phyloP scores from a whole-genome alignment of 345 rosid species.

The Pistacia atlantica region DNA sequence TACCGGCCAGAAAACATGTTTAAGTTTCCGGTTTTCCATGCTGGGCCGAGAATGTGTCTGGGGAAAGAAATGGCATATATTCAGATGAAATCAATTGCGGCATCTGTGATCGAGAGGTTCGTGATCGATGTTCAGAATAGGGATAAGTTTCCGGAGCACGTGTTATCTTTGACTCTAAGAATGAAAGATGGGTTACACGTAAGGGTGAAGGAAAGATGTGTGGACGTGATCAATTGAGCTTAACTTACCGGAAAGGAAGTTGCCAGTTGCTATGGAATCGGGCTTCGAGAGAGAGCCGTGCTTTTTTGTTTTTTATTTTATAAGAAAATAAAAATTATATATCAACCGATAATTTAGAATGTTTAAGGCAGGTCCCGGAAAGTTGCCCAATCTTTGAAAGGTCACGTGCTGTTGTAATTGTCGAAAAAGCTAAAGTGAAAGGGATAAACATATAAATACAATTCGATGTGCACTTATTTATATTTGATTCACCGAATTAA shows the following conservation, averaged over 20 bases:
- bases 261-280: too few relatives aligned
- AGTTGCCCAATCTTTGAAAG: too few relatives aligned
- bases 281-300: too few relatives aligned
- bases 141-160: slow-evolving; percentile 17
- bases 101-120: slow-evolving; percentile 23
- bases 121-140: slow-evolving; percentile 17
- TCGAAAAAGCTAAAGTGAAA: too few relatives aligned
- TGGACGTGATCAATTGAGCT: background rate
- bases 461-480: too few relatives aligned
- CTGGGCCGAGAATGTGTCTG: slow-evolving; percentile 29
- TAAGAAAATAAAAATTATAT: too few relatives aligned
- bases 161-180: slow-evolving; percentile 25
- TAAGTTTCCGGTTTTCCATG: slow-evolving; percentile 22
- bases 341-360: too few relatives aligned
- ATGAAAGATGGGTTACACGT: slow-evolving; percentile 33
- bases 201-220: background rate
- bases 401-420: too few relatives aligned
- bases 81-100: slow-evolving; percentile 30
- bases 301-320: too few relatives aligned
- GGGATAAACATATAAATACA: too few relatives aligned
- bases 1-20: slow-evolving; percentile 2
- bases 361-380: too few relatives aligned
- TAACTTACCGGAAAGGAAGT: background rate
- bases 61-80: slow-evolving; percentile 34
- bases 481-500: too few relatives aligned